Base-by-base conservation (phyloP, 2,329 filamentous ascomycete genomes). In the Colletotrichum sp. region DNA sequence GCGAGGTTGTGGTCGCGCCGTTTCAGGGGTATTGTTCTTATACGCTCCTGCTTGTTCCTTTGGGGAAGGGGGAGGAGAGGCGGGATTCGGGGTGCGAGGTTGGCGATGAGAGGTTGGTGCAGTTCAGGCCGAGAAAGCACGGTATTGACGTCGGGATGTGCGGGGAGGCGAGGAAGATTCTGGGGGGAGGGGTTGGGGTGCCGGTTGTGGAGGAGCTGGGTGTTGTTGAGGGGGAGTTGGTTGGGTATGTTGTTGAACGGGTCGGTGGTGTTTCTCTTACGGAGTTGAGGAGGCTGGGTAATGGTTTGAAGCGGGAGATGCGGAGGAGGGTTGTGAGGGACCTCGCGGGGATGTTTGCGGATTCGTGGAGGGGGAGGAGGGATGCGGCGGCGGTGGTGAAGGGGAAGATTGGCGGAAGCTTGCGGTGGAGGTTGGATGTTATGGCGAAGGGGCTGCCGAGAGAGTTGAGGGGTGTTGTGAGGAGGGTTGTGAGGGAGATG, bases 11-110 rank as follows among this genome's bases (percentile, higher is more conserved):
- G 5, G 82, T 85, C 4, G 82, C 83, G 9, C 78, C 83, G 8
- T 83, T 83, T 7, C 89, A 90, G 77, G 89, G 89, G 21, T 89
- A 88, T 76, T 91, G 89, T 77, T 90, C 89, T 3, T 87, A 90
- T 78, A 90, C 89, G 0, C 76, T 90, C 8, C 80, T 83, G 28
- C 81, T 88, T 18, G 44, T 52, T 49, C 44, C 44, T 0, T 84
- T 84, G 12, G 76, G 81, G 18, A 18, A 34, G 6, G 32, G 12
- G 30, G 26, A 13, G 8, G 32, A 30, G 12, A 44, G 69, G n/a
- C 52, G 72, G 60, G 72, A 75, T 21, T 67, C 64, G 24, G 63
- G 69, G 9, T 32, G 36, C 3, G 73, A 65, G 13, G 64, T 59
- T 18, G 10, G 18, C 44, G 68, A 28, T 10, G 63, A 16, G 6